Evolutionary conservation across 2,329 filamentous ascomycete genomes (phyloP).

Genomic region (Plectosphaerella plurivora): DNA sequence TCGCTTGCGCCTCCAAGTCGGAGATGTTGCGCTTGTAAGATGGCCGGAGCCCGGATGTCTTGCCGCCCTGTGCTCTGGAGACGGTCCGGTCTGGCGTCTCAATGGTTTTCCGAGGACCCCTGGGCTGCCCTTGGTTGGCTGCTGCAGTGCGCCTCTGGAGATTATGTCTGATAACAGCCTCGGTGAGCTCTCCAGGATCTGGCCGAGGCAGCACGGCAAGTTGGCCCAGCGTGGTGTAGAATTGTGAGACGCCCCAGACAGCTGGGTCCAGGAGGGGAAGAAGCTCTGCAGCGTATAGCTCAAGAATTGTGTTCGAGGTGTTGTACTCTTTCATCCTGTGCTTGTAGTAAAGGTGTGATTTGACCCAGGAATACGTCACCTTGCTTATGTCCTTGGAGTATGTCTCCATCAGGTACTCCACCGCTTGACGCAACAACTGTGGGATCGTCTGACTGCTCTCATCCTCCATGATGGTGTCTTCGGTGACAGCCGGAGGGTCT

Average conservation of each 20-base stretch:
- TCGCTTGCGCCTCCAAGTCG: constrained; percentile 32
- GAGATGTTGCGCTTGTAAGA: constrained; percentile 34
- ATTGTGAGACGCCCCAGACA: constrained; percentile 22
- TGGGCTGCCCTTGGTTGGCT: no score
- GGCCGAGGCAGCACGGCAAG: constrained; percentile 5
- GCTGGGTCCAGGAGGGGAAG: constrained; percentile 5
- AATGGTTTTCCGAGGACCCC: no score
- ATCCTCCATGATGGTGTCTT: no score
- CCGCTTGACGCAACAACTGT: no score
- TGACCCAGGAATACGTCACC: constrained; percentile 21
- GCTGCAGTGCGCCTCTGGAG: neutral
- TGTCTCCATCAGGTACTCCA: no score
- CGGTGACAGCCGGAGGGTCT: neutral
- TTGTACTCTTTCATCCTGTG: constrained; percentile 30
- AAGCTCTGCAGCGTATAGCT: constrained; percentile 30
- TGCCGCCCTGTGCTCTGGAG: constrained; percentile 32
- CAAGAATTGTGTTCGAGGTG: constrained; percentile 23
- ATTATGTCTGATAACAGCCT: neutral
- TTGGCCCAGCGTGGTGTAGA: constrained; percentile 23
- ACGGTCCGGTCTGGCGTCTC: neutral
- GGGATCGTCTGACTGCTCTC: no score
- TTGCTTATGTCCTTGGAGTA: constrained; percentile 6
- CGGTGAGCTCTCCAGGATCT: neutral
- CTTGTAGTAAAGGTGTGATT: constrained; percentile 26
- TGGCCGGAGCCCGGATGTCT: constrained; percentile 39